Evolutionary conservation across 345 rosid species (phyloP).

Genomic region (Brassica rapa): DNA sequence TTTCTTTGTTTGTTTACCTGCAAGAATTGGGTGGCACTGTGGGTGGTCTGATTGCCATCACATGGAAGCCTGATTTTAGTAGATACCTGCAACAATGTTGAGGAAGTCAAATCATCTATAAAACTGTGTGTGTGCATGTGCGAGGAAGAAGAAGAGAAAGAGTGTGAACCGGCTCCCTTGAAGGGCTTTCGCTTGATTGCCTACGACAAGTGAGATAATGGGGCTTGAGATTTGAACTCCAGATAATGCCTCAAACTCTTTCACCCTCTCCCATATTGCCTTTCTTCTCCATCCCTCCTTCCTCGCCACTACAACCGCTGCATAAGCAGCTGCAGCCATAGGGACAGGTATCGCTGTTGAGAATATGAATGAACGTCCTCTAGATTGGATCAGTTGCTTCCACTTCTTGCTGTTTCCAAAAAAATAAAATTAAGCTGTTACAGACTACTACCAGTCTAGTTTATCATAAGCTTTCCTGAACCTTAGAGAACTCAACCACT

Average conservation of each 20-base stretch:
- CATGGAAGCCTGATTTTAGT: constrained; percentile 83
- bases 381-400: constrained; percentile 87
- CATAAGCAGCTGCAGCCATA: constrained; percentile 83
- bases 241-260: constrained; percentile 63
- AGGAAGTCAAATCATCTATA: not conserved
- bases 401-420: constrained; percentile 64
- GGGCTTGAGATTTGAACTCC: constrained; percentile 79
- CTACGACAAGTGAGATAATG: constrained; percentile 80
- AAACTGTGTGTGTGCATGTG: not conserved
- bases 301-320: constrained; percentile 81
- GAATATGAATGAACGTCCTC: constrained; percentile 92
- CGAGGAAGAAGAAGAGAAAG: constrained; percentile 23
- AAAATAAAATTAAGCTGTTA: constrained; percentile 5
- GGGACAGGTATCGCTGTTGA: constrained; percentile 86
- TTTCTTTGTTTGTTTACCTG: constrained; percentile 49
- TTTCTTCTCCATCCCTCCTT: constrained; percentile 88
- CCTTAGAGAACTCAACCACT: not conserved
- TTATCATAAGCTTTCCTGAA: not conserved
- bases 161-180: constrained; percentile 66
- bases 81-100: constrained; percentile 52
- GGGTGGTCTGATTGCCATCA: constrained; percentile 93
- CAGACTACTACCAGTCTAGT: not conserved
- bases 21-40: constrained; percentile 96
- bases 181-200: constrained; percentile 84
- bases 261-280: constrained; percentile 79